Base-by-base conservation (phyloP, 31 red algal species). In the Endocladia muricata region DNA sequence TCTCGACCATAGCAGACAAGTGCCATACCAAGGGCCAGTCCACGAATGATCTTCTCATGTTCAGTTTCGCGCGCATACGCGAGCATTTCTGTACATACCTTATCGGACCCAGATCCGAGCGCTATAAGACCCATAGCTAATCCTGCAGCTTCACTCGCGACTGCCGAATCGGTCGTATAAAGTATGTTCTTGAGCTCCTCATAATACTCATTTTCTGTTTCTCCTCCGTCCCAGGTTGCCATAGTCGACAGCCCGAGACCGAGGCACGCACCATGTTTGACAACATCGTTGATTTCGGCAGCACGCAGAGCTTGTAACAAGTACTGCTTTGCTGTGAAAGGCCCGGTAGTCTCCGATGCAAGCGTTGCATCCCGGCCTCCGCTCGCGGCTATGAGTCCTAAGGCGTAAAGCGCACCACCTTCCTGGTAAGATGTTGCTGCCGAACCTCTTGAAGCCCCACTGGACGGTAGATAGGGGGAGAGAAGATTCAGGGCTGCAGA, bases 241-340 rank as follows among this genome's bases (percentile, higher is more conserved):
- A 94, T 94, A 33, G 82, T 64, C 11, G 85, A 76, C 30, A 98
- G 75, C 26, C 95, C 95, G 2, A 98, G 89, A 30, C 90, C 95
- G 4, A 98, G 79, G 72, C 91, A 98, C 0, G 91, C 95, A 22
- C 95, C 95, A 74, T 94, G 90, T 82, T 98, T 88, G 34, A 94
- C 83, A 29, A 98, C 86, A 21, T 94, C 91, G 77, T 77, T 98
- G 49, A 78, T 82, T 21, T 83, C 82, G 0, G 81, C 61, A 33
- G 59, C 74, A 28, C 86, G 91, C 41, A 98, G 57, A 23, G 86
- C 85, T 23, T 81, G 75, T 41, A 91, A 82, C 58, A 98, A 69
- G 56, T 94, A 98, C 43, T 84, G 41, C 63, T 70, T 79, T 4
- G 89, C 88, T 37, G 78, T 74, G 5, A 75, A 33, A 36, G 81